Conservation (phyloP, 306 rosid species). For the Dryas alaskensis region DNA sequence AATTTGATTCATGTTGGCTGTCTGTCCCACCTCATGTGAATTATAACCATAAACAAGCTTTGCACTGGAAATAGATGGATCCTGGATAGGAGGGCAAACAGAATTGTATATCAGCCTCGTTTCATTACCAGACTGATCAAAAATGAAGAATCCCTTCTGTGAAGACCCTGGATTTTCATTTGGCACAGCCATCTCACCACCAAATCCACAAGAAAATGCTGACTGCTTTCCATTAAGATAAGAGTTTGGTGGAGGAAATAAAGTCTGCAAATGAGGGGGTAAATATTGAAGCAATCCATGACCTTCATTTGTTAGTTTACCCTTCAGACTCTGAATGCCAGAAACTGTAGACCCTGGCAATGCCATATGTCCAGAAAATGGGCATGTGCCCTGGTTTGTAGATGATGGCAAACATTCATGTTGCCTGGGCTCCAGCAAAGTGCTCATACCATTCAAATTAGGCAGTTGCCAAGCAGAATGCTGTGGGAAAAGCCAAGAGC, state of each 20-base stretch:
- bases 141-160: conserved; percentile 62
- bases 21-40: conserved; percentile 23
- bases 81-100: conserved; percentile 37
- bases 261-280: conserved; percentile 23
- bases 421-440: conserved; percentile 34
- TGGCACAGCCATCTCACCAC: conserved; percentile 30
- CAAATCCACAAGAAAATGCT: conserved; percentile 12
- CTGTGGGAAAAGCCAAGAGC: conserved; percentile 41
- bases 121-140: conserved; percentile 64
- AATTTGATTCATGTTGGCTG: conserved; percentile 25
- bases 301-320: conserved; percentile 39
- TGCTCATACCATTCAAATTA: conserved; percentile 30
- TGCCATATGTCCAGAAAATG: conserved; percentile 33
- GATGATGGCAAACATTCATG: conserved; percentile 33
- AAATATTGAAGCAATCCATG: conserved; percentile 38
- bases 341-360: conserved; percentile 43
- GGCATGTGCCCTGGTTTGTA: conserved; percentile 29
- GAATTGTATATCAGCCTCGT: conserved; percentile 61
- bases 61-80: conserved; percentile 34
- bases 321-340: conserved; percentile 31
- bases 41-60: conserved; percentile 20
- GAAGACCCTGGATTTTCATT: conserved; percentile 35
- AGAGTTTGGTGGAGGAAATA: conserved; percentile 30
- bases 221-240: conserved; percentile 28
- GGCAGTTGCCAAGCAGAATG: conserved; percentile 52